phyloP scores from a whole-genome alignment of 129 eudicot genomes.

The Logfia minima region DNA sequence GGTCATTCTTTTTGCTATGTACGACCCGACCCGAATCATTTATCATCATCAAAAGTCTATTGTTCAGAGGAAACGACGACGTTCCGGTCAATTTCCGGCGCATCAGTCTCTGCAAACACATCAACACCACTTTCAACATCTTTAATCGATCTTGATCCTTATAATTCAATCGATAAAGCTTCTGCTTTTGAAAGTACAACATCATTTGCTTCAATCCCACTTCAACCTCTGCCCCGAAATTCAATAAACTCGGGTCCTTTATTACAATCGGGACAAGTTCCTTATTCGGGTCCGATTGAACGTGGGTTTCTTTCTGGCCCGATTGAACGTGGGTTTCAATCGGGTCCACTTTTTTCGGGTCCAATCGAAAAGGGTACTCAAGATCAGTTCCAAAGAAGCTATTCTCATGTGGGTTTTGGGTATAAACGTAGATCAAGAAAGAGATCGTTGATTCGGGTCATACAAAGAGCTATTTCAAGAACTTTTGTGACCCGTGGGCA shows the following conservation, averaged over 20 bases:
- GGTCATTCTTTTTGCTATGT: conserved; percentile 97
- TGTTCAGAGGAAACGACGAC: conserved; percentile 72
- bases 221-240: conserved; percentile 69
- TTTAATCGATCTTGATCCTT: conserved; percentile 52
- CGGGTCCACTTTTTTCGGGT: conserved; percentile 86
- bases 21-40: conserved; percentile 57
- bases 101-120: conserved; percentile 92
- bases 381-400: conserved; percentile 67
- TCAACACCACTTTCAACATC: conserved; percentile 88
- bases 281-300: conserved; percentile 59
- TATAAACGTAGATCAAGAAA: conserved; percentile 48
- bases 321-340: conserved; percentile 73
- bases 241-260: conserved; percentile 60
- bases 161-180: conserved; percentile 53
- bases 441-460: conserved; percentile 58
- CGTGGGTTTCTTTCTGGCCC: conserved; percentile 82
- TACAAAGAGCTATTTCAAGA: conserved; percentile 62
- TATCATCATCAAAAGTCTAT: conserved; percentile 75
- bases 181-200: conserved; percentile 86
- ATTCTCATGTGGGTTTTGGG: conserved; percentile 62
- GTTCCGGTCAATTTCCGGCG: conserved; percentile 91
- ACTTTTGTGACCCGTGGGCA: conserved; percentile 66
- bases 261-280: conserved; percentile 35
- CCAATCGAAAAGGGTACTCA: conserved; percentile 62
- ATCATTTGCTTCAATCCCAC: conserved; percentile 80